Evolutionary conservation across 177 flowering plant species (phyloP).

Genomic region (Tripterygium wilfordii): DNA sequence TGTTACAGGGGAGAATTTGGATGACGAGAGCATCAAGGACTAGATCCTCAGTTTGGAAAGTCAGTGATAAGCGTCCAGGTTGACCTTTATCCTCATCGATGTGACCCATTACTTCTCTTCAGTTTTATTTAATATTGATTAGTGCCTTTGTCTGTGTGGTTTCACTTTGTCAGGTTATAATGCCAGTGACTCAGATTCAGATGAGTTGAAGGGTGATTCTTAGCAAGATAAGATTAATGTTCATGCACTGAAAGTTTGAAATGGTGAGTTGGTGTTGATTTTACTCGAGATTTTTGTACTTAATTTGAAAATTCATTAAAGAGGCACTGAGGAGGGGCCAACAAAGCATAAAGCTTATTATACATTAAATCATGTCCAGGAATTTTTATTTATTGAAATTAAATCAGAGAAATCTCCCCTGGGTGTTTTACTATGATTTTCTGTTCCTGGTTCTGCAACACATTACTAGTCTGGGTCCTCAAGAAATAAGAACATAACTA

Average conservation of each 20-base stretch:
- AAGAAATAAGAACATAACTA: too few species aligned
- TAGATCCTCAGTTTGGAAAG: constrained; percentile 58
- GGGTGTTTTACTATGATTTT: too few species aligned
- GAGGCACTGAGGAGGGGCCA: too few species aligned
- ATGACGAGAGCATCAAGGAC: constrained; percentile 45
- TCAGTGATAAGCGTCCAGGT: constrained; percentile 66
- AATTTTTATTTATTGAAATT: too few species aligned
- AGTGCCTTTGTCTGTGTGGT: not conserved
- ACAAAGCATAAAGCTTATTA: too few species aligned
- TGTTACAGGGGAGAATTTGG: constrained; percentile 50
- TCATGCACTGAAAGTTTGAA: not conserved
- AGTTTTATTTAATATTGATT: not conserved
- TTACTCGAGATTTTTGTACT: not conserved
- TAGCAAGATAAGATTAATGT: constrained; percentile 4
- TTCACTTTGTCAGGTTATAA: constrained; percentile 34
- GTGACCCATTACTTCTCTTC: not conserved
- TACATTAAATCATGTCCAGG: too few species aligned
- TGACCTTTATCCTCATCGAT: not conserved
- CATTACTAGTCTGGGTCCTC: too few species aligned
- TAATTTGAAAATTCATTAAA: too few species aligned
- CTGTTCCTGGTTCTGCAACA: too few species aligned
- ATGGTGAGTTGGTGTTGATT: constrained; percentile 3
- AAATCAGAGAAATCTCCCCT: too few species aligned
- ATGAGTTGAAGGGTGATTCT: constrained; percentile 29
- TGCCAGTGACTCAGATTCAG: constrained; percentile 65